A percentile compares a stretch with the other conserved stretches of the same genome.
Evolutionary conservation across 257 asterid genomes (phyloP).

Genomic region (Solanum pennellii): DNA sequence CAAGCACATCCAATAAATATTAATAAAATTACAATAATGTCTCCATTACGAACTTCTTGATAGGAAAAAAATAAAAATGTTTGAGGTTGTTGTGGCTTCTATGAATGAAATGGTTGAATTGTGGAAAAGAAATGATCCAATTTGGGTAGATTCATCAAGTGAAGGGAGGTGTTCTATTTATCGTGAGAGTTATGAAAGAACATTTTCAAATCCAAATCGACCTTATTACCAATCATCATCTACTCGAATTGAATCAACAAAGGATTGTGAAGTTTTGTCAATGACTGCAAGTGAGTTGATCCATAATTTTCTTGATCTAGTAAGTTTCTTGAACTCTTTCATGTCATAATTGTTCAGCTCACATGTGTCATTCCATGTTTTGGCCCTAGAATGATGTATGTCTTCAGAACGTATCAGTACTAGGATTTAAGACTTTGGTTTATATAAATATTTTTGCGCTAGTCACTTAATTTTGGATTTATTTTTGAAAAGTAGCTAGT

Average conservation of each 20-base stretch:
- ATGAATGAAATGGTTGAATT: not conserved
- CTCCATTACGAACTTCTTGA: slow-evolving; percentile 5
- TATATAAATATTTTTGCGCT: not conserved
- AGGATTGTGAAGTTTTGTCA: slow-evolving; percentile 38
- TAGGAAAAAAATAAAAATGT: slow-evolving; percentile 16
- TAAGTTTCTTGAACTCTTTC: not conserved
- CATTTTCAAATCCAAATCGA: slow-evolving; percentile 23
- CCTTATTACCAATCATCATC: slow-evolving; percentile 9
- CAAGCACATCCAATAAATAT: not conserved
- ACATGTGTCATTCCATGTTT: not conserved
- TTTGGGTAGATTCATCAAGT: slow-evolving; percentile 33
- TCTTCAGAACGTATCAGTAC: too few relatives aligned
- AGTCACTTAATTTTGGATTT: not conserved
- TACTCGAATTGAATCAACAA: slow-evolving; percentile 58
- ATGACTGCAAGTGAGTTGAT: slow-evolving; percentile 34
- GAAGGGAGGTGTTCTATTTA: slow-evolving; percentile 39
- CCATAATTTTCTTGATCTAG: slow-evolving; percentile 49
- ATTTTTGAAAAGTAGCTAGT: not conserved
- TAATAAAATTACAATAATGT: not conserved
- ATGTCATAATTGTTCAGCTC: not conserved
- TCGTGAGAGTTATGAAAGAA: slow-evolving; percentile 36
- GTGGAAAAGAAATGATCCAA: slow-evolving; percentile 37
- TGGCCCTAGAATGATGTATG: too few relatives aligned
- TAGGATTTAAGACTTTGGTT: too few relatives aligned
- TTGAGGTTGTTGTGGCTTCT: slow-evolving; percentile 33